Evolutionary conservation across 2,329 filamentous ascomycete genomes (phyloP), one percentile per base, ranked within the genome.

Genomic region (Simplicillium sp.): DNA sequence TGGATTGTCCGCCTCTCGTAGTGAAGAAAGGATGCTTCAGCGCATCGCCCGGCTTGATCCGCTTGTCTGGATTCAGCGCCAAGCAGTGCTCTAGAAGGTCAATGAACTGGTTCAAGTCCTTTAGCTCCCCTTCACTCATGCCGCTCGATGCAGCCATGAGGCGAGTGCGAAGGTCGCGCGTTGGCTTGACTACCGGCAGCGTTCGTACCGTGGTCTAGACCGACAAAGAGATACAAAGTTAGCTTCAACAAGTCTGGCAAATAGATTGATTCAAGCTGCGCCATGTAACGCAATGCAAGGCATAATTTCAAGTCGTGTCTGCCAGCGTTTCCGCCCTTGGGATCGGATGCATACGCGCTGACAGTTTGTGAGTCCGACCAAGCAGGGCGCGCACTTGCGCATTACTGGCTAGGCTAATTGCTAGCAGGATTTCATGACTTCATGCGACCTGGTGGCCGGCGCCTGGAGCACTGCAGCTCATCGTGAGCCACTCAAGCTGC

Each of bases 81-180:
- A 98, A 70, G 57, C 89, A 97, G 41, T 84, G 82, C 55, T 95
- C 89, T 43, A 98, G 66, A 37, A 98, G 66, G 60, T 97, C 89
- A 50, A 87, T 73, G 61, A 98, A 95, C 40, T 83, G 71, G 44
- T 83, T 81, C 46, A 96, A 66, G 53, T 96, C 87, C 58, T 82
- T 84, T 32, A 75, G 68, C 59, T 92, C 87, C 9, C 69, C 68
- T 46, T 89, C 83, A 38, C 71, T 78, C 70, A 94, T 81, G 39
- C 80, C 83, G 42, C 77, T 78, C 6, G 82, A 82, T 16, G 81
- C 85, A 46, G 82, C 80, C 58, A 84, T 71, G 39, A 98, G 72
- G 49, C 89, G 77, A 2, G 84, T 82, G 54, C 87, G 86, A 37
- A 98, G 68, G 61, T 95, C 88, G 42, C 86, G 75, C 40, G 82